Base-by-base conservation (phyloP, 441 rosid species). In the Gossypium davidsonii region DNA sequence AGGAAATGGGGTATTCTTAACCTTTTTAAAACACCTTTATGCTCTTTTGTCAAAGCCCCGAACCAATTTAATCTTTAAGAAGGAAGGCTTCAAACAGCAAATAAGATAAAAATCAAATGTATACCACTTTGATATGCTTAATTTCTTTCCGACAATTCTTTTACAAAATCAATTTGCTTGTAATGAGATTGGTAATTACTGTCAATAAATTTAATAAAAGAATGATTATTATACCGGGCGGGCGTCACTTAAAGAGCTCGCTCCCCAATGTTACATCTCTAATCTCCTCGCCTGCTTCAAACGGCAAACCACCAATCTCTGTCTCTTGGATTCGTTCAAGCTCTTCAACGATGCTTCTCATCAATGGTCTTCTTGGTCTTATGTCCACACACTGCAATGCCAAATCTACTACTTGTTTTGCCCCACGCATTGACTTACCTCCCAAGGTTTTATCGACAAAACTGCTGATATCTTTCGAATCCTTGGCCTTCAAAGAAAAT, bases 231-330 rank as follows among this genome's bases (percentile, higher is more conserved):
- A 25, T 53, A 44, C 12, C 6, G n/a, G 72, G 55, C 48, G 18
- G 15, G 69, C 48, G 55, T 82, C 77, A 84, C 46, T 56, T 79
- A 69, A 85, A 85, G 65, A 85, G 84, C 75, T 83, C 87, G 65
- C 87, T 85, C n/a, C 89, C 87, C 8, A 83, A 84, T 46, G 71
- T 77, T 11, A 85, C 84, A 2, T 71, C 79, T 12, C 76, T 85
- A n/a, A 82, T 85, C 51, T 79, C 86, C 69, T 83, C 83, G 6
- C 71, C 80, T 46, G 67, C 55, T 73, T 69, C 73, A 7, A 74
- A 57, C 26, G 70, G 67, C 74, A 78, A 63, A 31, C 58, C 71
- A 6, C 84, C 79, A 51, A 83, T 63, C 71, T 78, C 82, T 51
- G 73, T 61, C 52, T 67, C 70, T 53, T 80, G 79, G 75, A 83